Evolutionary conservation across 139 green algal genomes (phyloP).

Genomic region (Chloropicon primus): DNA sequence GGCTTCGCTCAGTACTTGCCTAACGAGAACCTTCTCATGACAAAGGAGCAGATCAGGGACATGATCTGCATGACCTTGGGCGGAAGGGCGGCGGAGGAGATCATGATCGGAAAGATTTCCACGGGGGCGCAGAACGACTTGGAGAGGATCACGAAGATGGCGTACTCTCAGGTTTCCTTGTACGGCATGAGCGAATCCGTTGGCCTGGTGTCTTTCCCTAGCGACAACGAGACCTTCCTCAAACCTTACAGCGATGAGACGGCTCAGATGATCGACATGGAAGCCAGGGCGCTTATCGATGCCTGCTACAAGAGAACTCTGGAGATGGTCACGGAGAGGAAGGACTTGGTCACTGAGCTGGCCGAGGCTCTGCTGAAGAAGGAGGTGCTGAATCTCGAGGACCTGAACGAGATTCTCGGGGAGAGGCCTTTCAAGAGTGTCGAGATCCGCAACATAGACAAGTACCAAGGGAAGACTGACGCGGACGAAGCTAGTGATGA

Average conservation of each 20-base stretch:
- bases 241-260: constrained; percentile 95
- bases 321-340: constrained; percentile 68
- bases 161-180: constrained; percentile 79
- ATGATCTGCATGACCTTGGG: constrained; percentile 75
- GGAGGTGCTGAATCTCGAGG: constrained; percentile 75
- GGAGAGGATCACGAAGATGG: constrained; percentile 92
- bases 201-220: constrained; percentile 88
- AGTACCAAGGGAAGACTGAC: constrained; percentile 30
- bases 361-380: constrained; percentile 41
- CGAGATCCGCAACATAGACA: constrained; percentile 95
- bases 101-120: constrained; percentile 92
- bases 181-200: constrained; percentile 94
- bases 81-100: constrained; percentile 83
- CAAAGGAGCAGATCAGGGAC: constrained; percentile 84
- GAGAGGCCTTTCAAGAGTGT: constrained; percentile 59
- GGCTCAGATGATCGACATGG: constrained; percentile 83
- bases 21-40: constrained; percentile 94
- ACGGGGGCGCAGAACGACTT: constrained; percentile 97
- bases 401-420: constrained; percentile 81
- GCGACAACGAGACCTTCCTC: constrained; percentile 63
- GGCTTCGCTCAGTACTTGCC: constrained; percentile 99
- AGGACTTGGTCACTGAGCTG: constrained; percentile 63
- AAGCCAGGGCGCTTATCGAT: constrained; percentile 76
- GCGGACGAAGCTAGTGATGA: background rate
- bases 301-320: constrained; percentile 70